phyloP scores from a whole-genome alignment of 495 filamentous ascomycete species.

The Hypoxylon fuscum region DNA sequence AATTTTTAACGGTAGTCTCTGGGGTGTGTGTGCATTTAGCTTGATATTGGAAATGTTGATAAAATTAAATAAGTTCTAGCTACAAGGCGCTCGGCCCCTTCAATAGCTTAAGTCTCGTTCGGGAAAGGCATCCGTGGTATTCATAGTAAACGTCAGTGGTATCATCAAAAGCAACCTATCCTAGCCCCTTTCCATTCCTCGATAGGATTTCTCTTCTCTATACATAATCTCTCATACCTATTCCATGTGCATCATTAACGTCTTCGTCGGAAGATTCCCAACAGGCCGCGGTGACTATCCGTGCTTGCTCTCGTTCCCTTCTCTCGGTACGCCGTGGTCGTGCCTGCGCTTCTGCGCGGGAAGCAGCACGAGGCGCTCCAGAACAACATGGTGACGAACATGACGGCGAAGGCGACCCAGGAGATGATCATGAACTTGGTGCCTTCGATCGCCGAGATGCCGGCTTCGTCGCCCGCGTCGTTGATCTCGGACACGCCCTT shows the following conservation, averaged over 20 bases:
- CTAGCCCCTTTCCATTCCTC: neutral
- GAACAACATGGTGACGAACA: slow-evolving; percentile 64
- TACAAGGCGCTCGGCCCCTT: too few relatives aligned
- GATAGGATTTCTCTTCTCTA: neutral
- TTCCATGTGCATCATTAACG: neutral
- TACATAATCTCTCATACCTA: neutral
- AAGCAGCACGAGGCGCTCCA: slow-evolving; percentile 60
- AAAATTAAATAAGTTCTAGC: too few relatives aligned
- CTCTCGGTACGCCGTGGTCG: slow-evolving; percentile 45
- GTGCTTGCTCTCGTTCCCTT: slow-evolving; percentile 9
- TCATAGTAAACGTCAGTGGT: neutral
- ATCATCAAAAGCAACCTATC: neutral
- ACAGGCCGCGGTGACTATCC: slow-evolving; percentile 28
- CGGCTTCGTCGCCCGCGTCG: slow-evolving; percentile 41
- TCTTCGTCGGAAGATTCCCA: slow-evolving; percentile 21
- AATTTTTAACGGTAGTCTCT: too few relatives aligned
- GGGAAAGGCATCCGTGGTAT: too few relatives aligned
- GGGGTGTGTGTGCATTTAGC: too few relatives aligned
- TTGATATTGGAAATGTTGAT: too few relatives aligned
- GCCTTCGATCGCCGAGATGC: slow-evolving; percentile 46
- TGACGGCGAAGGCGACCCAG: slow-evolving; percentile 69
- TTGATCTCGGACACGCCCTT: slow-evolving; percentile 46
- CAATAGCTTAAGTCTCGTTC: too few relatives aligned
- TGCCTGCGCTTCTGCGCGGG: slow-evolving; percentile 60
- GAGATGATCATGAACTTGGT: slow-evolving; percentile 58